Evolutionary conservation across 2,329 filamentous ascomycete species (phyloP), one percentile per base, ranked within the genome.

Genomic region (Exophiala xenobiotica): DNA sequence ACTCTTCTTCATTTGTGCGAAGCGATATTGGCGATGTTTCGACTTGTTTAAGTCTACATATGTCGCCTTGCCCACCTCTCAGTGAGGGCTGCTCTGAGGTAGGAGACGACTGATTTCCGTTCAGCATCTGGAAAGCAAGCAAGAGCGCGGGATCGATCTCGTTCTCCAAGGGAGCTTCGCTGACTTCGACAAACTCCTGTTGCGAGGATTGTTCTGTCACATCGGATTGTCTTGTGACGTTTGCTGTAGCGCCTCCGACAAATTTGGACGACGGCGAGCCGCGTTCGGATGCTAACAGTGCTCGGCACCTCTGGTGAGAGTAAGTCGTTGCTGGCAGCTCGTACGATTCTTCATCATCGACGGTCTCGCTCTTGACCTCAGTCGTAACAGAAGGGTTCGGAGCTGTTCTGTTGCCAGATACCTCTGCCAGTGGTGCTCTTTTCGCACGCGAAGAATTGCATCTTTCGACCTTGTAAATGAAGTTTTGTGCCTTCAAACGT

Each of bases 401-500:
- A 24, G 20, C 45, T 38, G 20, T 41, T 26, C 40, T 11, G n/a
- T 43, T 49, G 22, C 3, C 43, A 18, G 45, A 43, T 4, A 29
- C 38, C 12, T 19, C 19, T 18, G 35, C 37, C 14, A 49, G 22
- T 16, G 41, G 40, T 18, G 39, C 20, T 44, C 35, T 46, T 19
- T 46, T 39, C 12, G 26, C 23, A 12, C 38, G 14, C n/a, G 40
- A 18, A 33, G 26, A 22, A 18, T 20, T 12, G 19, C 22, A 20
- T 2, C 27, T 33, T 45, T 56, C 49, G 19, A 11, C 22, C 16
- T 51, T 27, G 16, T n/a, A 27, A 23, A 61, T 46, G 45, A 61
- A 60, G 33, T 61, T 59, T 18, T 42, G 48, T n/a, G 45, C 50
- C 42, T 59, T 61, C 23, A 59, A 33, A 14, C 37, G 46, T 4